Evolutionary conservation across 2,329 filamentous ascomycete species (phyloP).

Genomic region (Nectriaceae sp.): DNA sequence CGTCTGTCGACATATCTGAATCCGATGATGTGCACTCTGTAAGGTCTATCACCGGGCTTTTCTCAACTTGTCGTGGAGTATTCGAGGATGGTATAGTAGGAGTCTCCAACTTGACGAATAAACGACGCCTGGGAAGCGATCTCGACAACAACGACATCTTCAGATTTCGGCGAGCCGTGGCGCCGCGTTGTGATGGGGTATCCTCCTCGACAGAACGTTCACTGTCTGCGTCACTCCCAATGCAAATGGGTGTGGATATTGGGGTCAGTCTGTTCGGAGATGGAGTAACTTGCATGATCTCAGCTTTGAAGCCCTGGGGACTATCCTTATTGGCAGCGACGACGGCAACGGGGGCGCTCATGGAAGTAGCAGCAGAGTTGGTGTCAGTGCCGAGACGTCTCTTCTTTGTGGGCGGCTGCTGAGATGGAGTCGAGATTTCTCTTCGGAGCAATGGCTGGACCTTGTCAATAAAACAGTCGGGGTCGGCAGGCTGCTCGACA

Average conservation of each 20-base stretch:
- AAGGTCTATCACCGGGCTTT: not conserved
- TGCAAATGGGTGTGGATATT: not conserved
- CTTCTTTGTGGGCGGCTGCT: conserved; percentile 13
- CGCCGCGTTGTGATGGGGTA: not conserved
- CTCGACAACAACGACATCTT: not conserved
- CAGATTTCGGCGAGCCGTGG: not conserved
- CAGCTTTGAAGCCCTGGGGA: conserved; percentile 5
- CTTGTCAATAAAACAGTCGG: conserved; percentile 22
- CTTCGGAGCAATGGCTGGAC: conserved; percentile 12
- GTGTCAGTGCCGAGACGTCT: conserved; percentile 3
- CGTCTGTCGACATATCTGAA: not conserved
- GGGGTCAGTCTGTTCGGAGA: conserved; percentile 5
- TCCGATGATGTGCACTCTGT: not conserved
- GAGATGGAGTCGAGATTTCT: not conserved
- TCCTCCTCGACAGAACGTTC: conserved; percentile 2
- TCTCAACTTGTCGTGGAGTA: not conserved
- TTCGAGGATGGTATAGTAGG: not conserved
- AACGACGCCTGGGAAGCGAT: not conserved
- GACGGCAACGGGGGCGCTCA: no score
- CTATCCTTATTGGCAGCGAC: not conserved
- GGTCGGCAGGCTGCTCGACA: conserved; percentile 5
- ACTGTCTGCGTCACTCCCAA: conserved; percentile 6
- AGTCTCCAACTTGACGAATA: not conserved
- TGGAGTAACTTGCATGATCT: conserved; percentile 4
- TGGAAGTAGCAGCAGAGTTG: not conserved